A percentile compares a stretch with the other conserved stretches of the same genome.
Conservation (phyloP, 805 yeast genomes). For the Metschnikowia gruessii region DNA sequence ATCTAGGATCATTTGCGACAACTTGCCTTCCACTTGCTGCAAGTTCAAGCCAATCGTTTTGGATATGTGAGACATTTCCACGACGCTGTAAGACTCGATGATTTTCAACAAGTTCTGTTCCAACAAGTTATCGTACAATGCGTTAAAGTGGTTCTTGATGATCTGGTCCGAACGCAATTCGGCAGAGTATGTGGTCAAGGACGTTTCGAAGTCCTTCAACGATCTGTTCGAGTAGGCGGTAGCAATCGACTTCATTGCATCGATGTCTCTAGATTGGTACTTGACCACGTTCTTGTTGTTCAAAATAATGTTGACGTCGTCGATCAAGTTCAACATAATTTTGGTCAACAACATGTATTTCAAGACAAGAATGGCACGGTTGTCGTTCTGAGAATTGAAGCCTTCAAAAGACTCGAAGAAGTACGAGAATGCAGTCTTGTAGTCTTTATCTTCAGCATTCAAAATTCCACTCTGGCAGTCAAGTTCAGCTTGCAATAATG, state of each 20-base stretch:
- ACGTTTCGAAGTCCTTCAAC: constrained; percentile 84
- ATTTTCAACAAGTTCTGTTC: constrained; percentile 92
- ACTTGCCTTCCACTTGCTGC: constrained; percentile 88
- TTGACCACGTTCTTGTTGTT: constrained; percentile 65
- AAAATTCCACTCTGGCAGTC: constrained; percentile 94
- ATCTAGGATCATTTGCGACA: constrained; percentile 95
- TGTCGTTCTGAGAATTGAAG: constrained; percentile 65
- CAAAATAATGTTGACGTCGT: constrained; percentile 78
- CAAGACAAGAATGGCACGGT: constrained; percentile 65
- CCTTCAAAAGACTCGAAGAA: constrained; percentile 95
- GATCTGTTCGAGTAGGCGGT: constrained; percentile 87
- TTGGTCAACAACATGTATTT: constrained; percentile 92
- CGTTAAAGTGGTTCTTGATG: constrained; percentile 87
- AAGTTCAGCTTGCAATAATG: constrained; percentile 88
- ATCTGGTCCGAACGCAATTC: constrained; percentile 86
- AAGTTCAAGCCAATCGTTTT: constrained; percentile 82
- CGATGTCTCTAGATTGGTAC: constrained; percentile 80
- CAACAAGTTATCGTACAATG: constrained; percentile 85
- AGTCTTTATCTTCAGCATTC: constrained; percentile 96
- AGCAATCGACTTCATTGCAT: constrained; percentile 94
- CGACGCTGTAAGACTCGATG: constrained; percentile 93
- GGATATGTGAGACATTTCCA: constrained; percentile 88
- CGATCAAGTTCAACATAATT: constrained; percentile 85
- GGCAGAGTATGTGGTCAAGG: constrained; percentile 62
- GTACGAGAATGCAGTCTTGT: constrained; percentile 92